Evolutionary conservation across 2,329 filamentous ascomycete species (phyloP).

Genomic region (Tolypocladium album): DNA sequence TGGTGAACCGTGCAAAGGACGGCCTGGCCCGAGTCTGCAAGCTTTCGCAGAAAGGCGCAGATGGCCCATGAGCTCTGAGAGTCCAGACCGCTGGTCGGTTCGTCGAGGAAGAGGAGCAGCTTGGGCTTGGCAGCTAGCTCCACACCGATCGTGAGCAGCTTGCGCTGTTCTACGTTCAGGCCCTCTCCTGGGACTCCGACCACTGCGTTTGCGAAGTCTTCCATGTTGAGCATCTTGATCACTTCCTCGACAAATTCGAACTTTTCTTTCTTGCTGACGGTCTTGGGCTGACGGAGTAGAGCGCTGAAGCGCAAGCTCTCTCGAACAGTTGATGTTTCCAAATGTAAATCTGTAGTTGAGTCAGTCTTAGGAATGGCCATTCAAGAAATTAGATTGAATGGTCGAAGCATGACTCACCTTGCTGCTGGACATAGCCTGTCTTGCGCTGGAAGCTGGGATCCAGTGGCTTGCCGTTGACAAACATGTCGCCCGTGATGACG

Average conservation of each 20-base stretch:
- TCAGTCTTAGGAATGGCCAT: slow-evolving; percentile 1
- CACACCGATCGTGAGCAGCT: slow-evolving; percentile 51
- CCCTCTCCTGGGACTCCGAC: slow-evolving; percentile 53
- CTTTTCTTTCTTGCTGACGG: slow-evolving; percentile 45
- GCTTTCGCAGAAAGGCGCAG: slow-evolving; percentile 48
- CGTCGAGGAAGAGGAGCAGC: slow-evolving; percentile 51
- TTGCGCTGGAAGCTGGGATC: slow-evolving; percentile 51
- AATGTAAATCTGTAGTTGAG: slow-evolving; percentile 35
- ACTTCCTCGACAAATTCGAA: slow-evolving; percentile 52
- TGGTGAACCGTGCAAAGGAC: slow-evolving; percentile 47
- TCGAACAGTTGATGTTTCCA: slow-evolving; percentile 43
- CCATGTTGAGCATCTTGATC: slow-evolving; percentile 56
- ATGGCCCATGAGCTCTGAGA: slow-evolving; percentile 55
- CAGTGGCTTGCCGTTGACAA: slow-evolving; percentile 49
- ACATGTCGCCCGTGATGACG: slow-evolving; percentile 54
- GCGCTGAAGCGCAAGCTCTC: slow-evolving; percentile 45
- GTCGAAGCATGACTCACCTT: slow-evolving; percentile 26
- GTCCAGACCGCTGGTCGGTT: slow-evolving; percentile 52
- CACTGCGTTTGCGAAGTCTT: slow-evolving; percentile 54
- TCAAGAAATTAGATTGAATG: neutral
- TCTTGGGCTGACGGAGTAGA: slow-evolving; percentile 44
- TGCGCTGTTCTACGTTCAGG: slow-evolving; percentile 51
- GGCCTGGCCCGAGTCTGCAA: slow-evolving; percentile 43
- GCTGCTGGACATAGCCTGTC: slow-evolving; percentile 58
- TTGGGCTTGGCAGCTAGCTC: slow-evolving; percentile 46